Conservation (phyloP, 169 alveolate genomes). For the Plasmodium knowlesi region DNA sequence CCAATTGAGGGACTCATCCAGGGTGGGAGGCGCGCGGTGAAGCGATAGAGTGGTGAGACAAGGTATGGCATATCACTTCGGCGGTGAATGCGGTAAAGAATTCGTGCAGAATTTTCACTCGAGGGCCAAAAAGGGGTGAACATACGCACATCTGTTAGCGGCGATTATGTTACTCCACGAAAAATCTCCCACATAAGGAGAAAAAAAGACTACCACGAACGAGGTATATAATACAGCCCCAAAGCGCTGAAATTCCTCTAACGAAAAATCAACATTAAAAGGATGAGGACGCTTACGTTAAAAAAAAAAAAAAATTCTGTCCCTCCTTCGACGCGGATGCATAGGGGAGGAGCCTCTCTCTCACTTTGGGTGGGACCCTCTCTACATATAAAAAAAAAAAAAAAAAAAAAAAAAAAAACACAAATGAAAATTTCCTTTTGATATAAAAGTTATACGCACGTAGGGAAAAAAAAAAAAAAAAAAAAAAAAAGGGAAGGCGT, state of each 20-base stretch:
- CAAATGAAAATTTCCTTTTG: not conserved
- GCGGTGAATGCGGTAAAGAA: not conserved
- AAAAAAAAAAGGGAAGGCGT: not conserved
- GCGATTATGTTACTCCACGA: not conserved
- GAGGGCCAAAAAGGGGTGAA: not conserved
- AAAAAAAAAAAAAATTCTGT: not conserved
- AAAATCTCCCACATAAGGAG: not conserved
- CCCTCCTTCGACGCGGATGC: not conserved
- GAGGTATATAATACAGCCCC: not conserved
- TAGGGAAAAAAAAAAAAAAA: not conserved
- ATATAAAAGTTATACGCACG: not conserved
- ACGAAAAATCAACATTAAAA: not conserved
- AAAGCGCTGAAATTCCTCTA: not conserved
- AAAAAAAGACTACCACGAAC: not conserved
- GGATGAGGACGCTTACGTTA: not conserved
- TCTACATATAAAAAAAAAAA: not conserved
- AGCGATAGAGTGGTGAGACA: not conserved
- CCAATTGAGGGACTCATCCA: not conserved
- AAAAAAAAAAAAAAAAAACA: not conserved
- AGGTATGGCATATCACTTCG: not conserved
- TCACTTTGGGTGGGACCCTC: not conserved
- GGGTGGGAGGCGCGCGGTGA: not conserved
- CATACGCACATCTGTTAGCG: not conserved
- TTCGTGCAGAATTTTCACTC: not conserved
- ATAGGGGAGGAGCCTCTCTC: not conserved